Percentiles rank a stretch among this genome's conserved stretches.
These are phyloP conservation scores for Rhexocercosporidium sp. DNA, from an alignment of 2,329 filamentous ascomycete genomes.

Conservation along the genomic window DNA sequence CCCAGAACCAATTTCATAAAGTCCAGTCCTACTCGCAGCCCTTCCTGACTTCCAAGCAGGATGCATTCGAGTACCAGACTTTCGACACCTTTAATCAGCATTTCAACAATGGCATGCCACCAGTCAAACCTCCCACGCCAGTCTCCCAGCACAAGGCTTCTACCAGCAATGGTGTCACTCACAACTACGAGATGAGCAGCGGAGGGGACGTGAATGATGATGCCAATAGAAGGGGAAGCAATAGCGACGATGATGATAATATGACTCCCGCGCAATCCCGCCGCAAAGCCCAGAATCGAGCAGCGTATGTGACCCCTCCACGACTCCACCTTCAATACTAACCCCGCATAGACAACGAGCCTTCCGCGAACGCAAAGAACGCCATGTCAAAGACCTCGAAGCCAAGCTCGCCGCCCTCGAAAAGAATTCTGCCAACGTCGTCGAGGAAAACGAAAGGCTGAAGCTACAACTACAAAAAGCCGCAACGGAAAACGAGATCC, in stretches of 20 bases:
- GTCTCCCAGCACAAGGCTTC: conserved; percentile 38
- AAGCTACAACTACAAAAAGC: conserved; percentile 84
- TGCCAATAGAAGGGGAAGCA: conserved; percentile 43
- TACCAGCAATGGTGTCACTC: conserved; percentile 24
- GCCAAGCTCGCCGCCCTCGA: conserved; percentile 81
- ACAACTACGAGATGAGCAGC: conserved; percentile 35
- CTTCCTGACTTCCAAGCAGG: conserved; percentile 40
- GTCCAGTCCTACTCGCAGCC: conserved; percentile 29
- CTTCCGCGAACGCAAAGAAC: conserved; percentile 94
- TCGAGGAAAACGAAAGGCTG: conserved; percentile 84
- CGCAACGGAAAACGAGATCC: conserved; percentile 89
- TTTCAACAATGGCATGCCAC: conserved; percentile 28
- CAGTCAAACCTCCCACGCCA: conserved; percentile 35
- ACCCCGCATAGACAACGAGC: conserved; percentile 75
- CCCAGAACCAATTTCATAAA: conserved; percentile 20
- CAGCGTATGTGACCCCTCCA: conserved; percentile 61
- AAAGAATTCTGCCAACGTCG: conserved; percentile 71
- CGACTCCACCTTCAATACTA: not conserved
- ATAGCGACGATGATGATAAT: conserved; percentile 54
- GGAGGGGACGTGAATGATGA: conserved; percentile 36
- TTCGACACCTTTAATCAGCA: conserved; percentile 40
- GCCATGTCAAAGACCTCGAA: conserved; percentile 91
- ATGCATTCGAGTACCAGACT: conserved; percentile 39
- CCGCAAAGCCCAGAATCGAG: conserved; percentile 74
- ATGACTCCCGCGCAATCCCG: conserved; percentile 60